Base-by-base conservation (phyloP, 768 basidiomycete species). In the Sarcomyxa edulis region DNA sequence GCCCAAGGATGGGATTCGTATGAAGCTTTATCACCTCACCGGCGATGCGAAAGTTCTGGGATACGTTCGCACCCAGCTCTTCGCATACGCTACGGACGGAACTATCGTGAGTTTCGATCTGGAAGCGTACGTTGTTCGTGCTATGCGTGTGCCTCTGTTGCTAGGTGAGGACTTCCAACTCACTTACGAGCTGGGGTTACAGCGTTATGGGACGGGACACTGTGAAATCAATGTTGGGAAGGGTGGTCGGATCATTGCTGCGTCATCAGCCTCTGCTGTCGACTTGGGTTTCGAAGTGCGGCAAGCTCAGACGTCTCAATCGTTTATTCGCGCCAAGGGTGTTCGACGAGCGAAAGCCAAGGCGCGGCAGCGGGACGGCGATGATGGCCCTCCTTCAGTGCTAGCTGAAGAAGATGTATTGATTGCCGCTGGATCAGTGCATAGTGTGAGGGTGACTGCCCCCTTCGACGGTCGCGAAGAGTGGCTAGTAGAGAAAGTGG, bases 101-200 rank as follows among this genome's bases (percentile, higher is more conserved):
- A 21, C 22, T 6, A 37, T 32, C 10, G 9, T 55, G 5, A 24
- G 28, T 7, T 47, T 53, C 23, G 37, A 43, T 5, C 39, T 44
- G 2, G 56, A 59, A 34, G 48, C 50, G 2, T 56, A 55, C 23
- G 56, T 58, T 1, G 52, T 57, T 0, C 39, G 45, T 3, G 42
- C 40, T 3, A 60, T 60, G 58, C 38, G 42, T 0, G 55, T 55
- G 0, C 55, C 58, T 6, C n/a, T 60, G 0, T 44, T 60, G 1
- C 44, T 60, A 1, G 58, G 58, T 1, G 57, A 58, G 33, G 58
- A 60, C 31, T 60, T 55, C 44, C 53, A 54, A 9, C 8, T 30
- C 1, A 27, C 30, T 1, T 57, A 58, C 39, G 54, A 53, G 21
- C 14, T 59, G 3, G 40, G 35, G 2, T 43, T 56, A 3, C 22